Evolutionary conservation across 73 alveolate species (phyloP).

Genomic region (Breviolum minutum): DNA sequence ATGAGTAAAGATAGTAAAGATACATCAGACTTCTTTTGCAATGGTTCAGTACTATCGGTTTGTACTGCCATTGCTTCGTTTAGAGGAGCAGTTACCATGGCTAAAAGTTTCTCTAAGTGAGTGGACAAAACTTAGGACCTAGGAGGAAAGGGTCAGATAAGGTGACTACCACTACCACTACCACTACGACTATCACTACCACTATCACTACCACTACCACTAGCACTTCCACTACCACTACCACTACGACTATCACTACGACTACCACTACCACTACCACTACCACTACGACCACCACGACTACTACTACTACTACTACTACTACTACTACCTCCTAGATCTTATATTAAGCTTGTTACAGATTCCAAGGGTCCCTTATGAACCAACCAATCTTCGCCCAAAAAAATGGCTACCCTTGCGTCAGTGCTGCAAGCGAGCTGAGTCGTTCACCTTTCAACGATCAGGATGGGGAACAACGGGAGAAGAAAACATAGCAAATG

Average conservation of each 20-base stretch:
- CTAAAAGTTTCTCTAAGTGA: no score
- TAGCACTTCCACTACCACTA: not conserved
- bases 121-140: no score
- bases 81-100: no score
- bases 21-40: no score
- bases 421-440: slow-evolving; percentile 15
- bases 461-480: no score
- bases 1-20: no score
- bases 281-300: not conserved
- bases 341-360: no score
- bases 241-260: not conserved
- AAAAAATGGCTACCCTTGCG: not conserved
- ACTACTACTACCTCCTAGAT: not conserved
- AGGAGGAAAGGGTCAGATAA: no score
- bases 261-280: not conserved
- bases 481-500: no score
- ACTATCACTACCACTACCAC: not conserved
- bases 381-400: not conserved
- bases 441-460: not conserved
- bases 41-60: no score
- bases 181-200: not conserved
- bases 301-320: not conserved
- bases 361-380: no score
- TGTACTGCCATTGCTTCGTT: no score
- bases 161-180: not conserved